A percentile compares a stretch with the other conserved stretches of the same genome.
phyloP scores from a whole-genome alignment of 805 yeast genomes.

The Yarrowia osloensis region DNA sequence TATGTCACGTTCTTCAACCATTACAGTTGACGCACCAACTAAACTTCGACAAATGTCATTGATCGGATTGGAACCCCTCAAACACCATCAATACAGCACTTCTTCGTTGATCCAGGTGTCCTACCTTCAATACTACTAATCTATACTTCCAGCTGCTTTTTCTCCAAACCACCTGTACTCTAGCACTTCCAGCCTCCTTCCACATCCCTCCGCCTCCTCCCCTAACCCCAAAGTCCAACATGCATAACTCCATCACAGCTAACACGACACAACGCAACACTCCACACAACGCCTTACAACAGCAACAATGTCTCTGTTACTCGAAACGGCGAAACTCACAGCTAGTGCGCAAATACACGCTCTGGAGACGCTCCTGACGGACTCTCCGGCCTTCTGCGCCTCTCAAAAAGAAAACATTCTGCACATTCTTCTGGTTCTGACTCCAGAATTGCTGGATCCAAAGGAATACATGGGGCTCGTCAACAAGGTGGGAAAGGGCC shows the following conservation, averaged over 20 bases:
- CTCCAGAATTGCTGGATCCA: constrained; percentile 23
- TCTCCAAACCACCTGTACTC: too few species aligned
- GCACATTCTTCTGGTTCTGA: constrained; percentile 22
- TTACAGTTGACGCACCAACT: neutral
- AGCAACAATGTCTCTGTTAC: neutral
- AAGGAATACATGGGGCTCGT: constrained; percentile 1
- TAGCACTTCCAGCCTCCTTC: neutral
- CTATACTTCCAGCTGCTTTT: too few species aligned
- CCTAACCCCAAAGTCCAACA: neutral
- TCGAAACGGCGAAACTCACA: constrained; percentile 4
- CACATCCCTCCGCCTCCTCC: neutral
- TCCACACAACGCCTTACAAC: neutral
- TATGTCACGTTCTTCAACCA: too few species aligned
- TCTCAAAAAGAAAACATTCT: neutral
- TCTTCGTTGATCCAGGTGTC: too few species aligned
- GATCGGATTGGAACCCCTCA: too few species aligned
- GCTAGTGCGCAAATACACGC: neutral
- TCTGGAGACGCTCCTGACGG: constrained; percentile 7
- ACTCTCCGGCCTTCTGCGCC: neutral
- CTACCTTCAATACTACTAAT: too few species aligned
- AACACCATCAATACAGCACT: too few species aligned
- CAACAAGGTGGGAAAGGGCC: constrained; percentile 7
- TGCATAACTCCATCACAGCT: neutral
- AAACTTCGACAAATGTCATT: too few species aligned
- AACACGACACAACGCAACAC: neutral